Base-by-base conservation (phyloP, 305 asterid species). In the Lippia alba region DNA sequence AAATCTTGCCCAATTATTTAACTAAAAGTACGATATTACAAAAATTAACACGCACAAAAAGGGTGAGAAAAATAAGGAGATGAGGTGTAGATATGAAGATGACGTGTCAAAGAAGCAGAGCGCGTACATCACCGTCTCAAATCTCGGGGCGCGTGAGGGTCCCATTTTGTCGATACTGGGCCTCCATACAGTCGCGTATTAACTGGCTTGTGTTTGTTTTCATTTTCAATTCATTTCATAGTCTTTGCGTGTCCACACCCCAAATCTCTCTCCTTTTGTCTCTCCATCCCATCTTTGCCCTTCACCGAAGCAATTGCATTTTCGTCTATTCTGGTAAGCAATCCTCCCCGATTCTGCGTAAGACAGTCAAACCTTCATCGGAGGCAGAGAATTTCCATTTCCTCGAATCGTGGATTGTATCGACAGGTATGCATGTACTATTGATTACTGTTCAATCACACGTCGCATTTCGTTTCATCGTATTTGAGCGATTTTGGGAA, bases 341-440 rank as follows among this genome's bases (percentile, higher is more conserved):
- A 33, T 70, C 4, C 60, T 70, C 78, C 78, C 66, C 8, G 63
- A 64, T 16, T 67, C 46, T 63, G 56, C 76, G 32, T 67, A 69
- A 40, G 34, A 53, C 76, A 66, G 72, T 78, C 81, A 70, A 78
- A 67, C 70, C 46, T 69, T 63, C 40, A 36, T 7, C 41, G 9
- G 41, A 41, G 56, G 4, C 19, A 40, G 16, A 61, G 49, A n/a
- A 53, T 56, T 36, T 24, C 71, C 63, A 46, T 45, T 63, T 59
- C 68, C 61, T 30, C 60, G 49, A 67, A 74, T 77, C 76, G 62
- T 64, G 79, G 80, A 62, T 74, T 71, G 61, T 57, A 56, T 49
- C 46, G 18, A 61, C 61, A 60, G 85, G 82, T 81, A 60, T 74
- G 85, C 81, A 78, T 81, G 85, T 71, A 58, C 50, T 74, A 15